Base-by-base conservation (phyloP, 257 asterid genomes). In the Solanum bukasovii region DNA sequence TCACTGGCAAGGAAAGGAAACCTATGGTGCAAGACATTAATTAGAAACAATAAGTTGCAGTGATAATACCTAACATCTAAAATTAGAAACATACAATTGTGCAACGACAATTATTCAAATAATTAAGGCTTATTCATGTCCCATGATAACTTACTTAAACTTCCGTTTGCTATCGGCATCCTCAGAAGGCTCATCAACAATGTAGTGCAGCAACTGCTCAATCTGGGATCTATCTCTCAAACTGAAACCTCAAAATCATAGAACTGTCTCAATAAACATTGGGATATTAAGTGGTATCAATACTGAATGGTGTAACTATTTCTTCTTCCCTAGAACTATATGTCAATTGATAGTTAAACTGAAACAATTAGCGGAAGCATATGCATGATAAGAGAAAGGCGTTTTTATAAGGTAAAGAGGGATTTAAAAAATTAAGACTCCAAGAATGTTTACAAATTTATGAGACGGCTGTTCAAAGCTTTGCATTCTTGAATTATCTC, bases 401-500 rank as follows among this genome's bases (percentile, higher is more conserved):
- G 6, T 44, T 79, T 79, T 79, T 79, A 37, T 31, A 29, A 27
- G 34, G 74, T 5, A 52, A 65, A 37, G 40, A 79, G 38, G 56
- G 44, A 85, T 29, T 63, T 12, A 72, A 31, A 86, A 70, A 70
- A 56, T 29, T 29, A 37, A 33, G 72, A 68, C 56, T 44, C 8
- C 40, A 44, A 79, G 40, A 44, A 29, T 42, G 88, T 77, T 87
- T 97, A 97, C 99, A 97, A 97, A 91, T 96, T 97, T 90, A 97
- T 95, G 68, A 97, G 99, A 86, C 99, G 98, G 84, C 96, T 93
- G 94, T 97, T 97, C 83, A 97, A 91, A 84, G 98, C 98, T 92
- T 97, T 97, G 99, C 99, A 97, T 91, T 97, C 99, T 95, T 97
- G 99, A 87, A 97, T 96, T 88, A 95, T 94, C 93, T 97, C 99